Base-by-base conservation (phyloP, 2,329 filamentous ascomycete species). In the Fusarium equiseti region DNA sequence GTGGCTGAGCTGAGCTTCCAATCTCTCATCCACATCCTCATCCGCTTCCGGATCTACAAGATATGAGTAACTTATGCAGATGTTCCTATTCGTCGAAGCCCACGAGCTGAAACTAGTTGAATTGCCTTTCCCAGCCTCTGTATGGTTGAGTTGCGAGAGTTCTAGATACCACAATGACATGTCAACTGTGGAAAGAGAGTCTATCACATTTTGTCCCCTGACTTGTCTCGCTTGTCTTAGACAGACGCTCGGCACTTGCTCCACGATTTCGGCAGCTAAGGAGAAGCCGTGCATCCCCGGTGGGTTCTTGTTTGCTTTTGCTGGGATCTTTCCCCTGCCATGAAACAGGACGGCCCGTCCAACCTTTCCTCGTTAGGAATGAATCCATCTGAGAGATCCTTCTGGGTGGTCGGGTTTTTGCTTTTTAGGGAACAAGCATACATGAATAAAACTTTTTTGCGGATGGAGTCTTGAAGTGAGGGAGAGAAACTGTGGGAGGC, bases 321-420 rank as follows among this genome's bases (percentile, higher is more conserved):
- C 52, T 49, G 40, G 54, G 50, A 53, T 53, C 68, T 38, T 51
- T 54, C 53, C 48, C 56, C 62, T 62, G 55, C 44, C 53, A 59
- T 66, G 71, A 73, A 73, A 72, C 71, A 70, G 56, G 48, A 52
- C 68, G 71, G 53, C 61, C 57, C 59, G 27, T 52, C 42, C 16
- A 54, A 56, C 71, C 45, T 72, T 66, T 63, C 53, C 68, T 48
- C 18, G 44, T 68, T 73, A 15, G 43, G 61, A 27, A 32, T 44
- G 44, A 59, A 45, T 42, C 43, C 26, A 60, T 62, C 43, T 58
- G 51, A 46, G 58, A 53, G 52, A 55, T 49, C 48, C 24, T 50
- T 45, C 13, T 54, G n/a, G 38, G 20, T 31, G 49, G 44, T 32
- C n/a, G 12, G 46, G 15, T 29, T 46, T 52, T 66, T 56, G 44